phyloP scores from a whole-genome alignment of 208 protist species.

The Naegleria lovaniensis region DNA sequence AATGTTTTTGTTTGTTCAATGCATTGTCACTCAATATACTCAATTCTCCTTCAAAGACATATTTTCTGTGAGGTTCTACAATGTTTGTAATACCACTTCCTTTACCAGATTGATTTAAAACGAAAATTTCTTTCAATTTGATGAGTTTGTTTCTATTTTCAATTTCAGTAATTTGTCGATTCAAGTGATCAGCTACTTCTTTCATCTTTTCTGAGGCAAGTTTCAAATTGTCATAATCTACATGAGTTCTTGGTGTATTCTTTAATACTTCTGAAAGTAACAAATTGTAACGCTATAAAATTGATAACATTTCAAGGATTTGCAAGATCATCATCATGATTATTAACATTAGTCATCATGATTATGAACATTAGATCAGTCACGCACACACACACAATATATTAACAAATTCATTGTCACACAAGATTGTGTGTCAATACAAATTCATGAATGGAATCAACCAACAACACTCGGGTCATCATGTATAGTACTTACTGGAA shows the following conservation, averaged over 20 bases:
- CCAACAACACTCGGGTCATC: too few relatives aligned
- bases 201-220: neutral
- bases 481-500: conserved; percentile 14
- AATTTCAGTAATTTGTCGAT: conserved; percentile 11
- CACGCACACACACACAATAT: too few relatives aligned
- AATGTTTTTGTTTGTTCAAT: neutral
- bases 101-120: neutral
- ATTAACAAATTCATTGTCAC: too few relatives aligned
- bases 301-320: neutral
- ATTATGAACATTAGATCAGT: too few relatives aligned
- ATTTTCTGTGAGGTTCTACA: conserved; percentile 10
- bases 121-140: neutral
- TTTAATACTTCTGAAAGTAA: neutral
- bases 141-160: conserved; percentile 10
- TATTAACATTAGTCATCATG: too few relatives aligned
- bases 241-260: neutral
- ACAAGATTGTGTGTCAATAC: too few relatives aligned
- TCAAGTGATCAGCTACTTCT: neutral
- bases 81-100: neutral
- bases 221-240: conserved; percentile 4
- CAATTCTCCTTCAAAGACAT: neutral
- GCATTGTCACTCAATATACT: neutral
- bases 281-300: neutral
- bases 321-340: too few relatives aligned
- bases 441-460: too few relatives aligned